Conservation (phyloP, 2,329 filamentous ascomycete genomes). For the Nectriaceae sp. region DNA sequence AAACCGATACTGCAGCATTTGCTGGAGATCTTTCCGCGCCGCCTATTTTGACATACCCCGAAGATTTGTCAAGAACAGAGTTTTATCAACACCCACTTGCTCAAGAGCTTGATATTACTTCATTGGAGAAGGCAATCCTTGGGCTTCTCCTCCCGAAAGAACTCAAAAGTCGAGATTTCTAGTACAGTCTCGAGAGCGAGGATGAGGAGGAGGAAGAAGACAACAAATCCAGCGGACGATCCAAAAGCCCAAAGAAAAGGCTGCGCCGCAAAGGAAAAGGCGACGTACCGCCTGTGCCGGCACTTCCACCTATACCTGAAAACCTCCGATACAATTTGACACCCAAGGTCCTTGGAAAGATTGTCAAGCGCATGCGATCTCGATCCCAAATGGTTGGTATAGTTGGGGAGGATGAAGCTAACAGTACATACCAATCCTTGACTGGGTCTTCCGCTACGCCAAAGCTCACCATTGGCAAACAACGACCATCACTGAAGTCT, state of each 20-base stretch:
- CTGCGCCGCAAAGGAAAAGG: conserved; percentile 9
- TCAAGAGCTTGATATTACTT: conserved; percentile 28
- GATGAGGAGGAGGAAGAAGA: conserved; percentile 26
- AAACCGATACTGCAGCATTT: conserved; percentile 39
- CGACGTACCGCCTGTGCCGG: conserved; percentile 26
- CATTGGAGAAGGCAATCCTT: conserved; percentile 31
- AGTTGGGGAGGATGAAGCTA: conserved; percentile 3
- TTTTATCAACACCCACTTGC: conserved; percentile 41
- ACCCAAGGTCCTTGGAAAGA: conserved; percentile 27
- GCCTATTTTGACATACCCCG: conserved; percentile 34
- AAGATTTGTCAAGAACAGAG: conserved; percentile 35
- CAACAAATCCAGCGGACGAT: not conserved
- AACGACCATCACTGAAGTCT: conserved; percentile 19
- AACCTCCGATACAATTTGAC: conserved; percentile 23
- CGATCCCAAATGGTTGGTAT: conserved; percentile 17
- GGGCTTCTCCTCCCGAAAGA: conserved; percentile 39
- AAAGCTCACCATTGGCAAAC: conserved; percentile 12
- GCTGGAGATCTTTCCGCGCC: conserved; percentile 31
- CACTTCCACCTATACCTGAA: conserved; percentile 36
- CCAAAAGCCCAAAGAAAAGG: conserved; percentile 9
- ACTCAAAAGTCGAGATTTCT: conserved; percentile 35
- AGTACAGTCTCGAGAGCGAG: conserved; percentile 41
- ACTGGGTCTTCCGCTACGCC: conserved; percentile 1
- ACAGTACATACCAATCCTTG: conserved; percentile 2
- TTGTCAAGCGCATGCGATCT: conserved; percentile 30